phyloP scores from a whole-genome alignment of 129 eudicot genomes.

The Saussurea involucrata region DNA sequence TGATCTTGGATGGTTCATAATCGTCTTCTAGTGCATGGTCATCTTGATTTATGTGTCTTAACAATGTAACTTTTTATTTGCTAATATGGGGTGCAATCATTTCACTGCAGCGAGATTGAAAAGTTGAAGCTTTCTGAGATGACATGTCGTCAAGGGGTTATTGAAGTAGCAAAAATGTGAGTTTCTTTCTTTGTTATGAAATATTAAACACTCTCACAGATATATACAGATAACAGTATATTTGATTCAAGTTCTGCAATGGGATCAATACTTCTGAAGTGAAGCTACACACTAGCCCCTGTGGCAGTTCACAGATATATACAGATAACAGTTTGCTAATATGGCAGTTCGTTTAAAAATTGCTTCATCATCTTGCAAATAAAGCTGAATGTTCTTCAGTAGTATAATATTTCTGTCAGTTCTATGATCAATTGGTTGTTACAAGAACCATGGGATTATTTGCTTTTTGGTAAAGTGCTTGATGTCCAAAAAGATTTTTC shows the following conservation, averaged over 20 bases:
- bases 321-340: no score
- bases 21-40: background rate
- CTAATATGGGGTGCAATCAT: constrained; percentile 18
- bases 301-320: no score
- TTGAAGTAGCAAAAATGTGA: constrained; percentile 95
- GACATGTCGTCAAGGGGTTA: constrained; percentile 92
- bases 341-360: no score
- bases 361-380: no score
- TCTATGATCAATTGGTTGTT: background rate
- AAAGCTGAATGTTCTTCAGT: no score
- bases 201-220: background rate
- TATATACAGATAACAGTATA: background rate
- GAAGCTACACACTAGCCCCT: no score
- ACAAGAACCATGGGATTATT: background rate
- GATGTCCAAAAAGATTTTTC: background rate
- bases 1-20: background rate
- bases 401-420: no score
- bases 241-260: background rate
- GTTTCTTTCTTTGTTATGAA: constrained; percentile 19
- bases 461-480: background rate
- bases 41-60: background rate
- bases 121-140: constrained; percentile 91
- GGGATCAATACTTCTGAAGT: background rate
- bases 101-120: constrained; percentile 72
- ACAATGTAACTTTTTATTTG: constrained; percentile 8